Evolutionary conservation across 371 early-diverging fungal species (phyloP).

Genomic region (Mucor racemosus): DNA sequence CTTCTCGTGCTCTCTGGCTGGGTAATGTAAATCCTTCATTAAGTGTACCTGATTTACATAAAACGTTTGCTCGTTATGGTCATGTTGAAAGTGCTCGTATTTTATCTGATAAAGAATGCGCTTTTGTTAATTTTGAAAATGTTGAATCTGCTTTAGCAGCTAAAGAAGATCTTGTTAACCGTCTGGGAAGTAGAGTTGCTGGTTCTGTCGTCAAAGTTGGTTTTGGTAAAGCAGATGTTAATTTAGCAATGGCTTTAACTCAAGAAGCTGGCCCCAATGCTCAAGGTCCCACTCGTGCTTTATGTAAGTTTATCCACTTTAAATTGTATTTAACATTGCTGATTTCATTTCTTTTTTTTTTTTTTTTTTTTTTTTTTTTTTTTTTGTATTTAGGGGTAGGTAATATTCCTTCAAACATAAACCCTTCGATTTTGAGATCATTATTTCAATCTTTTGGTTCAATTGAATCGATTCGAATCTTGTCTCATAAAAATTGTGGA

Average conservation of each 20-base stretch:
- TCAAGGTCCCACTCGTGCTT: conserved; percentile 54
- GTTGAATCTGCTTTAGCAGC: conserved; percentile 51
- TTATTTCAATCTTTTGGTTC: conserved; percentile 83
- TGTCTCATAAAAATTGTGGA: conserved; percentile 95
- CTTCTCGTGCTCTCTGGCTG: conserved; percentile 93
- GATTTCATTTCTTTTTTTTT: background rate
- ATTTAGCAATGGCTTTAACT: conserved; percentile 43
- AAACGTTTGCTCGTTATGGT: conserved; percentile 87
- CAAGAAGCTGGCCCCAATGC: conserved; percentile 55
- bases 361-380: no score
- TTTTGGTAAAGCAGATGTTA: conserved; percentile 86
- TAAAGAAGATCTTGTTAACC: conserved; percentile 40
- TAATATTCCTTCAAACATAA: conserved; percentile 84
- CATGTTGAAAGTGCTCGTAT: conserved; percentile 92
- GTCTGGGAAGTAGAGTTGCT: conserved; percentile 39
- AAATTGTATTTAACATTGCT: no score
- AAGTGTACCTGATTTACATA: conserved; percentile 79
- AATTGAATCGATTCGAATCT: conserved; percentile 90
- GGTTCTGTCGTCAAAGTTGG: conserved; percentile 80
- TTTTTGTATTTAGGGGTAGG: conserved; percentile 75
- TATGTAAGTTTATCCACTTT: conserved; percentile 40
- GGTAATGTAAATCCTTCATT: conserved; percentile 90
- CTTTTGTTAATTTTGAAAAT: conserved; percentile 52
- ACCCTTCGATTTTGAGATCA: conserved; percentile 72
- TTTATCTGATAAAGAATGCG: conserved; percentile 78